phyloP scores from a whole-genome alignment of 2,329 filamentous ascomycete genomes.

The Coleophoma cylindrospora region DNA sequence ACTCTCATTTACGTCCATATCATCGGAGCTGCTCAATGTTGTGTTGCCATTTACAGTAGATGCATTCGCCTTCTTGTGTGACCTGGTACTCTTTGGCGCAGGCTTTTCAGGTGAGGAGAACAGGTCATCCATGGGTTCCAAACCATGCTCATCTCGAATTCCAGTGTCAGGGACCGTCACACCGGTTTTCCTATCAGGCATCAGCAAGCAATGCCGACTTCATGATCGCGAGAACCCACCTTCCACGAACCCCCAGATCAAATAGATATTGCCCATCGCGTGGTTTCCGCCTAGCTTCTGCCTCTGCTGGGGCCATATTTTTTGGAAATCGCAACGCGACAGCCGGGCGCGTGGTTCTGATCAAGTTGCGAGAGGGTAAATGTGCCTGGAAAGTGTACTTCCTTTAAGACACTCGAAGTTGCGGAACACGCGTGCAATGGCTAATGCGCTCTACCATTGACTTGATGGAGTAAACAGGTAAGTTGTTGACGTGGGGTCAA shows the following conservation, averaged over 20 bases:
- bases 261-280: slow-evolving; percentile 41
- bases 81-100: slow-evolving; percentile 5
- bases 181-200: slow-evolving; percentile 72
- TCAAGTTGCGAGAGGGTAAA: not conserved
- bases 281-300: slow-evolving; percentile 19
- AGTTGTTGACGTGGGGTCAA: not conserved
- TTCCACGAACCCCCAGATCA: slow-evolving; percentile 44
- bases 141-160: slow-evolving; percentile 82
- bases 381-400: not conserved
- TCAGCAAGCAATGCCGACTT: slow-evolving; percentile 12
- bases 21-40: slow-evolving; percentile 46
- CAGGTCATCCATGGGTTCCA: slow-evolving; percentile 81
- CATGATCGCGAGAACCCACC: slow-evolving; percentile 28
- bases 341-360: not conserved
- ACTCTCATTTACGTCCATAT: slow-evolving; percentile 63
- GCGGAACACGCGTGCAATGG: too few species aligned
- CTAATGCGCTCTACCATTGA: not conserved
- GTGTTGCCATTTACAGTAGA: slow-evolving; percentile 26
- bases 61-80: slow-evolving; percentile 7
- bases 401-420: too few species aligned
- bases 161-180: slow-evolving; percentile 74
- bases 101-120: slow-evolving; percentile 80
- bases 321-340: not conserved
- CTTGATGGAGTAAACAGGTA: not conserved
- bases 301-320: slow-evolving; percentile 12